These are phyloP conservation scores for Venturia carpophila DNA, from an alignment of 2,329 filamentous ascomycete genomes.

Conservation along the genomic window DNA sequence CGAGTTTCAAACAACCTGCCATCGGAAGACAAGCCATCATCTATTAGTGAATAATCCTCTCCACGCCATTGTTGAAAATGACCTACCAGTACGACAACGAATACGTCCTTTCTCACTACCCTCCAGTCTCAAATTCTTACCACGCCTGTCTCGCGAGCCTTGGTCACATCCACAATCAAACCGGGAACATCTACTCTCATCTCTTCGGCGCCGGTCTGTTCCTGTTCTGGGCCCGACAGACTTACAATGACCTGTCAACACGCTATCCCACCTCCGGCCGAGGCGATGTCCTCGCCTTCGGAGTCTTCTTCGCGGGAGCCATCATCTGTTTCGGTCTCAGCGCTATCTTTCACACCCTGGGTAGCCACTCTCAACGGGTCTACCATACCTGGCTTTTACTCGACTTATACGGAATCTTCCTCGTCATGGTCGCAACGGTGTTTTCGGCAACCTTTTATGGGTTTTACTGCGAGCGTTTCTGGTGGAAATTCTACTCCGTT, in stretches of 20 bases:
- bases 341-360: conserved; percentile 72
- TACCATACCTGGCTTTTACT: conserved; percentile 39
- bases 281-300: conserved; percentile 31
- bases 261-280: background rate
- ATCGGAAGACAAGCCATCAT: too few species aligned
- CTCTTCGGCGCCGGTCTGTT: conserved; percentile 28
- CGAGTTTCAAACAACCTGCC: too few species aligned
- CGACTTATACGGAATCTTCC: conserved; percentile 8
- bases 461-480: conserved; percentile 12
- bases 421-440: background rate
- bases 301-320: conserved; percentile 34
- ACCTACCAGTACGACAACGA: conserved; percentile 46
- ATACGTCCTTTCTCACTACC: conserved; percentile 54
- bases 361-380: conserved; percentile 73
- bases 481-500: background rate
- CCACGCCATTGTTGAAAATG: too few species aligned
- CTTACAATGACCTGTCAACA: background rate
- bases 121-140: conserved; percentile 51
- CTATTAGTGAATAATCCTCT: too few species aligned
- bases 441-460: conserved; percentile 5
- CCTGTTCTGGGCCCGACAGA: background rate
- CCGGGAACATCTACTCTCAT: conserved; percentile 59
- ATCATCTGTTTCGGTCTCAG: conserved; percentile 40
- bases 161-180: conserved; percentile 53
- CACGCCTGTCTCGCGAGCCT: conserved; percentile 46